Percentiles rank a stretch among this genome's conserved stretches.
Conservation (phyloP, 805 yeast species). For the Saccharomyces mikatae region DNA sequence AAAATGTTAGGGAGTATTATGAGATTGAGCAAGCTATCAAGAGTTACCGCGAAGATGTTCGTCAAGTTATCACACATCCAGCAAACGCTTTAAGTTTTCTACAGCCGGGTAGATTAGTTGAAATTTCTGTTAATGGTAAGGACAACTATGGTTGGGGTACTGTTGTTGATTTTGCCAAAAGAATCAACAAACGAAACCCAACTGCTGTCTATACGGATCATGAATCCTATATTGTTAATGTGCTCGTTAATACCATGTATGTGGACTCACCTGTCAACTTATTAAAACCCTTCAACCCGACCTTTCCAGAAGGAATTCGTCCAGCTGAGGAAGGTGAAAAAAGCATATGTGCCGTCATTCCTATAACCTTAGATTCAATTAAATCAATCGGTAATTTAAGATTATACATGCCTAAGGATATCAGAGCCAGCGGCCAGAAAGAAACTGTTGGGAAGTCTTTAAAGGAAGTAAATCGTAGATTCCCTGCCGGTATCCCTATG, state of each 20-base stretch:
- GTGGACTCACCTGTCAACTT: conserved; percentile 78
- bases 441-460: conserved; percentile 61
- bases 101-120: conserved; percentile 81
- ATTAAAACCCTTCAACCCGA: conserved; percentile 68
- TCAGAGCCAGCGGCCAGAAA: conserved; percentile 55
- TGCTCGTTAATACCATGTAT: conserved; percentile 68
- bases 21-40: conserved; percentile 68
- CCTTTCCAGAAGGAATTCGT: conserved; percentile 80
- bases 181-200: conserved; percentile 55
- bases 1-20: conserved; percentile 68
- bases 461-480: conserved; percentile 70
- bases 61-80: conserved; percentile 84
- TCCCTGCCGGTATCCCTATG: conserved; percentile 85
- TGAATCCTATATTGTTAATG: conserved; percentile 82
- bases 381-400: conserved; percentile 71
- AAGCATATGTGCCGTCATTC: conserved; percentile 67
- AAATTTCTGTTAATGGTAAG: conserved; percentile 45
- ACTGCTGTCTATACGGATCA: conserved; percentile 64
- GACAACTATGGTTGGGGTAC: conserved; percentile 95
- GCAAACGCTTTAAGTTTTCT: conserved; percentile 74
- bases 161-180: conserved; percentile 66
- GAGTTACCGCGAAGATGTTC: conserved; percentile 63
- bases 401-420: conserved; percentile 67
- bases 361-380: conserved; percentile 75
- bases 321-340: conserved; percentile 72